phyloP scores from a whole-genome alignment of 179 eudicot genomes.

The Heliamphora pulchella region DNA sequence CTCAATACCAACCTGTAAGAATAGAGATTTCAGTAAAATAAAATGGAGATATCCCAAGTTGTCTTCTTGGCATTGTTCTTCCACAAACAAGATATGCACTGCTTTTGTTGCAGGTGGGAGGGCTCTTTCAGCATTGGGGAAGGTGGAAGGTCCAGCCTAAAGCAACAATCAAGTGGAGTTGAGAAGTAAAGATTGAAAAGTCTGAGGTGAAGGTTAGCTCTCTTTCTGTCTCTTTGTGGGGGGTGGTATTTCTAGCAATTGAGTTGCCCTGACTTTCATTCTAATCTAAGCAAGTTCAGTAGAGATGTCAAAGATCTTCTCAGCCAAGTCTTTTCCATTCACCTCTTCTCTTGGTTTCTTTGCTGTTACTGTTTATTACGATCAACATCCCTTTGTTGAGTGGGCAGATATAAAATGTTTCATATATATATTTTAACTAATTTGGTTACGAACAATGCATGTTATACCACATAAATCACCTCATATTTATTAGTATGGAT shows the following conservation, averaged over 20 bases:
- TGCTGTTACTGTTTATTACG: too few species aligned
- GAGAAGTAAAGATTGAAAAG: conserved; percentile 10
- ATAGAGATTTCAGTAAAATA: not conserved
- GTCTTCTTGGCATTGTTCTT: not conserved
- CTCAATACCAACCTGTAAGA: not conserved
- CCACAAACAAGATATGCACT: not conserved
- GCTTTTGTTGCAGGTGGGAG: conserved; percentile 33
- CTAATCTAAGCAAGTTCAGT: conserved; percentile 29
- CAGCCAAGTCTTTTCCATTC: conserved; percentile 16
- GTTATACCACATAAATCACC: too few species aligned
- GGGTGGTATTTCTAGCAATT: conserved; percentile 13
- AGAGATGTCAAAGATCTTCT: conserved; percentile 14
- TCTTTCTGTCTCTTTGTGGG: conserved; percentile 8
- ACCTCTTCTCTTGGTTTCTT: not conserved
- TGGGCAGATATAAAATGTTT: too few species aligned
- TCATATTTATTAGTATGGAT: too few species aligned
- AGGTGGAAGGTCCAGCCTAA: conserved; percentile 29
- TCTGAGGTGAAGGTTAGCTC: conserved; percentile 26
- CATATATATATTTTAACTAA: too few species aligned
- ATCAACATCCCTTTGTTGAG: too few species aligned
- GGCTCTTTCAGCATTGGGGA: conserved; percentile 60
- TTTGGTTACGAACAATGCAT: too few species aligned
- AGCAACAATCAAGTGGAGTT: conserved; percentile 14
- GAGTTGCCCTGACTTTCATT: conserved; percentile 28
- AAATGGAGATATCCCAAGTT: not conserved